Base-by-base conservation (phyloP, 2,329 filamentous ascomycete species). In the Reticulascus tulasneorum region DNA sequence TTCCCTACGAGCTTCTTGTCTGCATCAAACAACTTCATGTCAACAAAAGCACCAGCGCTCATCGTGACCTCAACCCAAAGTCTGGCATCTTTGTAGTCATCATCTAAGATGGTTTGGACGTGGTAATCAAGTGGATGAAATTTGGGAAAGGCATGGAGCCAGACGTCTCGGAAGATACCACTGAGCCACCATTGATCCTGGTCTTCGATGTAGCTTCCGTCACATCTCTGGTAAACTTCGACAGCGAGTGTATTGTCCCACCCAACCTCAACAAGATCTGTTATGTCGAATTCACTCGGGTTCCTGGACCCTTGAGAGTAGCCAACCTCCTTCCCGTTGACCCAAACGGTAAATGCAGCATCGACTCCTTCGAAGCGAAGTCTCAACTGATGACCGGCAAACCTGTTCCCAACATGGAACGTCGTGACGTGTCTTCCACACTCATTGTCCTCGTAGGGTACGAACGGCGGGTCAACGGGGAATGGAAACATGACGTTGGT, bases 281-380 rank as follows among this genome's bases (percentile, higher is more conserved):
- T 79, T 6, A 89, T 67, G 45, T 88, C 84, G 44, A 87, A 89
- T 45, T 88, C 84, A 19, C 76, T 76, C 0, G 84, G 78, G 42
- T 88, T 87, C 15, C 84, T 69, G 5, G 79, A 78, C 2, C 84
- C 84, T 52, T 88, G 83, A 2, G 77, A 79, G 51, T 88, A 88
- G 2, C 84, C 84, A 7, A 86, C 71, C 29, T 80, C 64, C 9
- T 64, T 59, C 0, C 81, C 80, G 49, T 89, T 88, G 4, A 89
- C 52, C 72, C 77, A 87, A 2, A 86, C 65, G 46, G 83, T 78
- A 45, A 84, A 88, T 0, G 83, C 77, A 28, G 79, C 76, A 50
- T 88, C 84, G 0, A 88, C 83, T 0, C 84, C 84, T 47, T 88
- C 84, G 39, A 88, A 88, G 5, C 83, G 67, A 5, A 89, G 59